Base-by-base conservation (phyloP, 345 rosid species). In the Schrenkiella parvula region DNA sequence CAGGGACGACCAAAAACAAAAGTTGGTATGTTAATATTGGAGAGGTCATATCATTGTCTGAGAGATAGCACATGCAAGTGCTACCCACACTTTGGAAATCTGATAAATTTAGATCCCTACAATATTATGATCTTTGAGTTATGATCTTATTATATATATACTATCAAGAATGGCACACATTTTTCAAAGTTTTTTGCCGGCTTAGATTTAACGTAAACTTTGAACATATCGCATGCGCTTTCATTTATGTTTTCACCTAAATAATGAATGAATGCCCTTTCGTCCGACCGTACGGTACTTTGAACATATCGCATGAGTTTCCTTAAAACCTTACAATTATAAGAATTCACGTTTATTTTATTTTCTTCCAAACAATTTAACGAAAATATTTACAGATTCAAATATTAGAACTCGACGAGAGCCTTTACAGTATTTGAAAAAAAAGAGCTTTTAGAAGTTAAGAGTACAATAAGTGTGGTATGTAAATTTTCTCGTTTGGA, bases 261-360 rank as follows among this genome's bases (percentile, higher is more conserved):
- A 15, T 34, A 51, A 4, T 2, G n/a, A n/a, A n/a, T n/a, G n/a
- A 14, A 41, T 47, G 35, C 18, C 26, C 15, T 58, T 71, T 21
- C 18, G 28, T 32, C 54, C 37, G 55, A 63, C 58, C 77, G 77
- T 73, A 73, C 77, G 21, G 70, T 72, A 61, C 62, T 71, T 71
- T n/a, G n/a, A 54, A 54, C 22, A 32, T 48, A 44, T n/a, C 65
- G 59, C 59, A 55, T 58, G 34, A 55, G 71, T 73, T 64, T 64
- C 77, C 58, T 64, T 72, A 52, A 72, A 64, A 43, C 17, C 56
- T 64, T 41, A 52, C 69, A 58, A 50, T 13, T 21, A 56, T 15
- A 37, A 58, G 15, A 35, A 46, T 38, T 23, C 74, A 23, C 25
- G 17, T 29, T 54, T 28, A 8, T 21, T 32, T 35, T 11, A 7